Conservation (phyloP, 768 basidiomycete species). For the Suillus placidus region DNA sequence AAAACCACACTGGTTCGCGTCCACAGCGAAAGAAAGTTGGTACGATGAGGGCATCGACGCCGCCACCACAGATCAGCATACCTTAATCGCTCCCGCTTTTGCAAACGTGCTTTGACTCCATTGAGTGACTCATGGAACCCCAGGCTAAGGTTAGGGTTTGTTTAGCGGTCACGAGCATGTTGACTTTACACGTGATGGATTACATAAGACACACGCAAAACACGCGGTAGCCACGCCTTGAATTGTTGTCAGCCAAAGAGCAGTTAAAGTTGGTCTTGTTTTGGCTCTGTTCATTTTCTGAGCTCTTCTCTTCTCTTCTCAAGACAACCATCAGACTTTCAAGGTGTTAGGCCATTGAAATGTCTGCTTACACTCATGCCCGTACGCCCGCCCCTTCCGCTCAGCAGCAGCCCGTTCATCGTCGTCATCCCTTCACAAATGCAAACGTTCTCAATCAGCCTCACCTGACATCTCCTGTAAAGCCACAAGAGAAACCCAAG, state of each 20-base stretch:
- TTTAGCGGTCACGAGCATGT: conserved; percentile 14
- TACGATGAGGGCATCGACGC: not conserved
- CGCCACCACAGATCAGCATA: not conserved
- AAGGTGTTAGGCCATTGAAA: conserved; percentile 53
- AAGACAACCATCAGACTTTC: conserved; percentile 25
- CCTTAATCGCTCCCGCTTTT: not conserved
- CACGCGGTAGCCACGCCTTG: conserved; percentile 17
- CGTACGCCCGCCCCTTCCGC: conserved; percentile 36
- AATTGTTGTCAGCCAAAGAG: conserved; percentile 16
- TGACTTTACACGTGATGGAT: conserved; percentile 32
- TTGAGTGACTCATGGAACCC: conserved; percentile 1
- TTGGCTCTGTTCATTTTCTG: conserved; percentile 7
- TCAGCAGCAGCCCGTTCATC: conserved; percentile 29
- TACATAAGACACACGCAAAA: conserved; percentile 35
- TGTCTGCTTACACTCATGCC: conserved; percentile 42
- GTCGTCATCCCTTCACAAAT: conserved; percentile 48
- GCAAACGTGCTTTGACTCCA: too few species aligned
- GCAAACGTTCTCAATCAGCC: conserved; percentile 40
- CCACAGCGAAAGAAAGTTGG: not conserved
- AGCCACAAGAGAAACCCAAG: conserved; percentile 42
- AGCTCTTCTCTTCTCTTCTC: conserved; percentile 1
- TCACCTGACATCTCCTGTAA: conserved; percentile 35
- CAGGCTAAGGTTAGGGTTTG: conserved; percentile 11
- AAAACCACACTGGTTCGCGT: not conserved
- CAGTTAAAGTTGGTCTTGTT: conserved; percentile 4